A percentile compares a stretch with the other conserved stretches of the same genome.
These are phyloP conservation scores for Thalassiosira profunda DNA, from an alignment of 108 stramenopile species.

Conservation along the genomic window DNA sequence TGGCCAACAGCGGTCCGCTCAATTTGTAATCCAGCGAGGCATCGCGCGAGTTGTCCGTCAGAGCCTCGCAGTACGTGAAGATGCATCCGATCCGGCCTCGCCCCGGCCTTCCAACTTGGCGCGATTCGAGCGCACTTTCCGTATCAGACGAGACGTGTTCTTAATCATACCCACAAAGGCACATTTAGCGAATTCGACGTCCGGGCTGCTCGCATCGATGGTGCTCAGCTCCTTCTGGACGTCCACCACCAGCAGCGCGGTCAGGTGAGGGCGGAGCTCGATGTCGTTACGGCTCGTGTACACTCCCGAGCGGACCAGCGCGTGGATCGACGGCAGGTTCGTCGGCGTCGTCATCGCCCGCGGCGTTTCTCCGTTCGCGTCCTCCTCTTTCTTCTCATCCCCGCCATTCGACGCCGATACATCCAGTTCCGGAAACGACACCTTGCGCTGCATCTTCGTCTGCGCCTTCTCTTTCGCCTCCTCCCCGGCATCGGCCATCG, in stretches of 20 bases:
- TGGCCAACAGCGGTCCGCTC: conserved; percentile 58
- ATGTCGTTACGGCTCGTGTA: conserved; percentile 64
- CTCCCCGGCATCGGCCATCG: too few species aligned
- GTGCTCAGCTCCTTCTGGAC: conserved; percentile 57
- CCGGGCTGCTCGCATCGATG: conserved; percentile 16
- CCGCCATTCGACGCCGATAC: too few species aligned
- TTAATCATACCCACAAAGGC: conserved; percentile 52
- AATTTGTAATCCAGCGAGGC: conserved; percentile 73
- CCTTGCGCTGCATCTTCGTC: too few species aligned
- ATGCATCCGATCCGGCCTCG: conserved; percentile 59
- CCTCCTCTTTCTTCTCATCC: too few species aligned
- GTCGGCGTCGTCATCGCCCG: too few species aligned
- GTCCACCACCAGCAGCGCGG: conserved; percentile 71
- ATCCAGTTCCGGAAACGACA: too few species aligned
- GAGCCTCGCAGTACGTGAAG: conserved; percentile 64
- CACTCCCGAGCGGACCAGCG: conserved; percentile 46
- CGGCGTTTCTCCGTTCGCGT: too few species aligned
- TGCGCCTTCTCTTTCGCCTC: too few species aligned
- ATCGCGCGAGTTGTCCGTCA: conserved; percentile 67
- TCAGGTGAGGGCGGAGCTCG: conserved; percentile 32
- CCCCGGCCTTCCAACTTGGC: conserved; percentile 12
- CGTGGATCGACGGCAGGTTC: conserved; percentile 30
- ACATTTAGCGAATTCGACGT: conserved; percentile 34
- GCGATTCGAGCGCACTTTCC: conserved; percentile 47
- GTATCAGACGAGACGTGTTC: conserved; percentile 48